phyloP scores from a whole-genome alignment of 805 yeast species.

The Metschnikowia dekortorum region DNA sequence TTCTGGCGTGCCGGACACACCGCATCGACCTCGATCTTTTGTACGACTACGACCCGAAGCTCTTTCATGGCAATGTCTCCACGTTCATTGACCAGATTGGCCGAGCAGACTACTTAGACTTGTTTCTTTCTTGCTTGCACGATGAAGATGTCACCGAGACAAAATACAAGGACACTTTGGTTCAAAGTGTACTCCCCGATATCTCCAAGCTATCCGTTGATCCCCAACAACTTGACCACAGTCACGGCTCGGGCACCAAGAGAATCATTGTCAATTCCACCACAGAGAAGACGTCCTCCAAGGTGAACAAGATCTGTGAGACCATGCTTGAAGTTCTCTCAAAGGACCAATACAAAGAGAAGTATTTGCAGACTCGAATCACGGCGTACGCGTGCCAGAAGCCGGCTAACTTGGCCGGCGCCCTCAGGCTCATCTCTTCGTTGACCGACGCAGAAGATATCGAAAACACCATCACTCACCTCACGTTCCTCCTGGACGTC shows the following conservation, averaged over 20 bases:
- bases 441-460: conserved; percentile 43
- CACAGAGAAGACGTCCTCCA: conserved; percentile 39
- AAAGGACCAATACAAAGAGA: conserved; percentile 46
- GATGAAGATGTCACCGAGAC: conserved; percentile 83
- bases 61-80: conserved; percentile 61
- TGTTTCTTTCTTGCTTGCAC: conserved; percentile 79
- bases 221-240: neutral
- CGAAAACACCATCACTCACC: conserved; percentile 67
- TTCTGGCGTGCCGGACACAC: conserved; percentile 79
- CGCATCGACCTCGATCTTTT: conserved; percentile 86
- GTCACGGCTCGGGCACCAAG: conserved; percentile 13
- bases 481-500: conserved; percentile 88
- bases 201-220: conserved; percentile 6
- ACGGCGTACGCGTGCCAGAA: conserved; percentile 90
- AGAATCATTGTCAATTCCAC: conserved; percentile 40
- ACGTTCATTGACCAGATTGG: conserved; percentile 66
- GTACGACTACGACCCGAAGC: conserved; percentile 78
- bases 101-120: conserved; percentile 71
- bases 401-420: conserved; percentile 80
- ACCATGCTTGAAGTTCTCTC: conserved; percentile 57
- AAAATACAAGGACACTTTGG: conserved; percentile 71
- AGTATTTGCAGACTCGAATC: conserved; percentile 70
- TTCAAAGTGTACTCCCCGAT: conserved; percentile 3
- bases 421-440: conserved; percentile 58
- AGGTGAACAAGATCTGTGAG: conserved; percentile 75